Conservation (phyloP, 2,329 filamentous ascomycete genomes). For the Claviceps africana region DNA sequence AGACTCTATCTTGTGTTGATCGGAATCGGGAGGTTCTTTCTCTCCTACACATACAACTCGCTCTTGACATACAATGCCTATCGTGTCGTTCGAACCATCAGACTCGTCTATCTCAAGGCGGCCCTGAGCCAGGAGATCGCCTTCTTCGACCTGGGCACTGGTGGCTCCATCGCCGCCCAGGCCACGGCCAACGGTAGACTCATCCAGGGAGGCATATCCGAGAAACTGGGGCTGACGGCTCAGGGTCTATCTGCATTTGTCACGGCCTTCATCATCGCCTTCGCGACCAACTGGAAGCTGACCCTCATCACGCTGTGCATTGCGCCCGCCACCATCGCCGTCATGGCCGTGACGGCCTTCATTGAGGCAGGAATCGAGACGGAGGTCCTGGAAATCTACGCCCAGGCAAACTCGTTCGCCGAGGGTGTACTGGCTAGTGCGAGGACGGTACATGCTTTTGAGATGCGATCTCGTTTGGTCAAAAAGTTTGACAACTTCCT, state of each 20-base stretch:
- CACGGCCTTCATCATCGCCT: conserved; percentile 25
- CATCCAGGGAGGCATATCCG: conserved; percentile 26
- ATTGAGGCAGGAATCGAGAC: conserved; percentile 19
- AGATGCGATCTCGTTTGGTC: conserved; percentile 24
- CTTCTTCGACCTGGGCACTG: conserved; percentile 30
- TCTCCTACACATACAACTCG: conserved; percentile 32
- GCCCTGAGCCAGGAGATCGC: conserved; percentile 36
- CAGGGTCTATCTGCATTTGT: conserved; percentile 25
- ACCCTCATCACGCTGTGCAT: conserved; percentile 25
- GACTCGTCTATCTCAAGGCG: conserved; percentile 34
- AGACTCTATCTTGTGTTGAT: conserved; percentile 45
- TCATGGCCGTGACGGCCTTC: conserved; percentile 16
- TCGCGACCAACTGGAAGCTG: conserved; percentile 29
- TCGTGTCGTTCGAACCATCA: conserved; percentile 32
- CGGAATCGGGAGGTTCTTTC: conserved; percentile 36
- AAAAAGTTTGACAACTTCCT: conserved; percentile 26
- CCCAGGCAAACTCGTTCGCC: conserved; percentile 21
- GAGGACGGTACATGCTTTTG: conserved; percentile 29
- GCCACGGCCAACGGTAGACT: conserved; percentile 31
- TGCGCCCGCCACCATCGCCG: conserved; percentile 14
- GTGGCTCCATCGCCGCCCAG: conserved; percentile 28
- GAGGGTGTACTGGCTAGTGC: conserved; percentile 24
- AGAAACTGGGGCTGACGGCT: conserved; percentile 26
- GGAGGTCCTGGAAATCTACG: conserved; percentile 21
- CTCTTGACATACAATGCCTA: conserved; percentile 35